These are phyloP conservation scores for Cytospora leucostoma DNA, from an alignment of 2,329 filamentous ascomycete species.

Conservation along the genomic window DNA sequence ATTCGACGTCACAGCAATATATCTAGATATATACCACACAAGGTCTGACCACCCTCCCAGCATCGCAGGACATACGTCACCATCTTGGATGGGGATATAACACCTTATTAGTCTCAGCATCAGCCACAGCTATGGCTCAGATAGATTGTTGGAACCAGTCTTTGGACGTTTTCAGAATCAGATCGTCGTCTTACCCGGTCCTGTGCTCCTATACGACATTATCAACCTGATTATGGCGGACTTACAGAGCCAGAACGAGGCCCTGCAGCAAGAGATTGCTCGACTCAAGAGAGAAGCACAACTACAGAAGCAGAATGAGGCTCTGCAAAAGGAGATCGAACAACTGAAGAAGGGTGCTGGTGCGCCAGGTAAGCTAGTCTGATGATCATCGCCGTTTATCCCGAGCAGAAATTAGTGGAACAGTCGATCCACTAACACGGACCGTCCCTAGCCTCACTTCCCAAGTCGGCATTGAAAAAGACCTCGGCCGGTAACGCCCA, in stretches of 20 bases:
- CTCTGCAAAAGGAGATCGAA: conserved; percentile 22
- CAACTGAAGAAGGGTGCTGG: conserved; percentile 23
- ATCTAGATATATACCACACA: conserved; percentile 16
- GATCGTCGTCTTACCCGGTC: background rate
- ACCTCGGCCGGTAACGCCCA: conserved; percentile 3
- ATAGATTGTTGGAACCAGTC: background rate
- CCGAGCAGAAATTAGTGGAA: background rate
- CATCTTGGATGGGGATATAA: conserved; percentile 10
- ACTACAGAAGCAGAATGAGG: conserved; percentile 12
- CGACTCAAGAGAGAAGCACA: conserved; percentile 22
- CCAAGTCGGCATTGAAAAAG: background rate
- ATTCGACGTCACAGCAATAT: conserved; percentile 20
- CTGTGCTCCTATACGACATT: background rate
- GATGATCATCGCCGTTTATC: background rate
- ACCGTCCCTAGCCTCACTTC: conserved; percentile 11
- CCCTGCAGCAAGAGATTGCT: conserved; percentile 20
- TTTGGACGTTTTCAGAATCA: background rate
- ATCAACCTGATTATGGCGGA: conserved; percentile 19
- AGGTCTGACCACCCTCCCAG: background rate
- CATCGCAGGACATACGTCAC: conserved; percentile 18
- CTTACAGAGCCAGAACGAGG: conserved; percentile 9
- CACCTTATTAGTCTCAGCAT: background rate
- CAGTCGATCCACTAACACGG: conserved; percentile 4
- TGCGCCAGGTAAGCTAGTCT: conserved; percentile 19
- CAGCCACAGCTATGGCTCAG: conserved; percentile 13